A percentile compares a stretch with the other conserved stretches of the same genome.
phyloP scores from a whole-genome alignment of 2,329 filamentous ascomycete species.

The Didymella segeticola region DNA sequence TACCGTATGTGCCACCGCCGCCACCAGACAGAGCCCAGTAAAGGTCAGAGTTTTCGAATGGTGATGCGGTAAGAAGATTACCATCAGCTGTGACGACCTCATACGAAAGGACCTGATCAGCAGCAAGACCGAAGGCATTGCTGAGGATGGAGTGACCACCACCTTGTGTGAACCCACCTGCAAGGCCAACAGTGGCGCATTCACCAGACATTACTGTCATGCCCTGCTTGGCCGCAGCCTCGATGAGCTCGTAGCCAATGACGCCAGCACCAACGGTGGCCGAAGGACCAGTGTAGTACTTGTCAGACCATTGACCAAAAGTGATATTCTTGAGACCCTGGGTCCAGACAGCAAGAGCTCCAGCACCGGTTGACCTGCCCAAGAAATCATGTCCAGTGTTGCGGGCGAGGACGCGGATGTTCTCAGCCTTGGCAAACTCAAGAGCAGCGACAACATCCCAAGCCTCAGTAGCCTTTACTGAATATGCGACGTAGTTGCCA shows the following conservation, averaged over 20 bases:
- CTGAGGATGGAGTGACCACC: slow-evolving; percentile 39
- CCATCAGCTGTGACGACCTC: slow-evolving; percentile 44
- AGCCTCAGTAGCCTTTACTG: slow-evolving; percentile 43
- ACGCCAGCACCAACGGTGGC: slow-evolving; percentile 39
- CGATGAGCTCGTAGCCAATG: slow-evolving; percentile 32
- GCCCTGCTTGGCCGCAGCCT: slow-evolving; percentile 26
- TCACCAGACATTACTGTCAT: slow-evolving; percentile 37
- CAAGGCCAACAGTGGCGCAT: slow-evolving; percentile 43
- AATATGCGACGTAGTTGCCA: slow-evolving; percentile 42
- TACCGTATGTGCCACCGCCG: slow-evolving; percentile 40
- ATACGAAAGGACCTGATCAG: slow-evolving; percentile 41
- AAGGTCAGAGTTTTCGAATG: slow-evolving; percentile 39
- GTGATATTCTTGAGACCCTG: slow-evolving; percentile 35
- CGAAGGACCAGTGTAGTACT: slow-evolving; percentile 35
- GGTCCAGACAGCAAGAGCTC: slow-evolving; percentile 40
- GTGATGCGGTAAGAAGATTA: slow-evolving; percentile 34
- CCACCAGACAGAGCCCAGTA: slow-evolving; percentile 49
- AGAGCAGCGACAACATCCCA: slow-evolving; percentile 28
- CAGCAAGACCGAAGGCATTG: slow-evolving; percentile 34
- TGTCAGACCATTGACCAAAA: slow-evolving; percentile 29
- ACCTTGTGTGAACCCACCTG: slow-evolving; percentile 42
- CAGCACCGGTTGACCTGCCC: slow-evolving; percentile 39
- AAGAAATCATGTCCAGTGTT: slow-evolving; percentile 41
- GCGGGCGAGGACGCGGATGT: slow-evolving; percentile 35
- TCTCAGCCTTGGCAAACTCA: slow-evolving; percentile 31